Evolutionary conservation across 2,329 filamentous ascomycete genomes (phyloP).

Genomic region (Tricladium varicosporioides): DNA sequence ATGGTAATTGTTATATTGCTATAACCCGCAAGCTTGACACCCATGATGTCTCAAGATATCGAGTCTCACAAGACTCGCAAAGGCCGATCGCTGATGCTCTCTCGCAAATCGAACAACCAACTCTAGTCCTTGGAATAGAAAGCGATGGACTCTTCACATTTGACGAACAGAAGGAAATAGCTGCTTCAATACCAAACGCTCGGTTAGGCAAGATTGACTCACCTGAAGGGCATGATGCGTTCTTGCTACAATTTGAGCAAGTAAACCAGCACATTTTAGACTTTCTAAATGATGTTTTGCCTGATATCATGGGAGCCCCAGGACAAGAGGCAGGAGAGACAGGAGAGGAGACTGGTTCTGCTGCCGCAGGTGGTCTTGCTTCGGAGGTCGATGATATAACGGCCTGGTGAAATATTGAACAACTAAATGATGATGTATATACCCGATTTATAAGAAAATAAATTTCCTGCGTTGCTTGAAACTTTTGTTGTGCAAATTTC

Average conservation of each 20-base stretch:
- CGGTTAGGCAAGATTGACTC: conserved; percentile 85
- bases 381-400: conserved; percentile 96
- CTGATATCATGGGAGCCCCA: conserved; percentile 78
- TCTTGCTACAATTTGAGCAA: conserved; percentile 94
- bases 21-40: conserved; percentile 98
- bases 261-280: conserved; percentile 84
- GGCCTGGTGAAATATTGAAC: conserved; percentile 66
- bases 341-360: conserved; percentile 52
- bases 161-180: conserved; percentile 91
- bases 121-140: conserved; percentile 89
- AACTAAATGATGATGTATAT: too few species aligned
- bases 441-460: too few species aligned
- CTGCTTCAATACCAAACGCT: conserved; percentile 74
- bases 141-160: conserved; percentile 96
- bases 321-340: conserved; percentile 41
- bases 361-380: conserved; percentile 88
- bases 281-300: conserved; percentile 79
- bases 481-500: too few species aligned
- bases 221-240: conserved; percentile 93
- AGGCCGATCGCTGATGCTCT: conserved; percentile 68
- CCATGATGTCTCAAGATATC: conserved; percentile 85
- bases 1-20: conserved; percentile 98
- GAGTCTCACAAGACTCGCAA: conserved; percentile 43
- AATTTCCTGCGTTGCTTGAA: too few species aligned
- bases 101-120: conserved; percentile 80